phyloP scores from a whole-genome alignment of 441 rosid genomes.

The Viola pubescens region DNA sequence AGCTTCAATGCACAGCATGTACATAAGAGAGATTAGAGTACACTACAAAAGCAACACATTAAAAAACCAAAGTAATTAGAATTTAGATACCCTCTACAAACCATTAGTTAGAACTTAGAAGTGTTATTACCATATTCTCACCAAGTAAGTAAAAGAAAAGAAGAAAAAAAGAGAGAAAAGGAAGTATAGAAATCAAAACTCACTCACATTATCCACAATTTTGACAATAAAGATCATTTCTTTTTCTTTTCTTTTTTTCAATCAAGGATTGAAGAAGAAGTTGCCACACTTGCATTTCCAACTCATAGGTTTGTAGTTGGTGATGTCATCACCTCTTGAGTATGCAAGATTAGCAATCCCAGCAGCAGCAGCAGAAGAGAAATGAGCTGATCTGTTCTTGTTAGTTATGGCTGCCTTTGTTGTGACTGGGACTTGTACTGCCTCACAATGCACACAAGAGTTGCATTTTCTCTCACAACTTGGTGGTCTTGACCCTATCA shows the following conservation, averaged over 20 bases:
- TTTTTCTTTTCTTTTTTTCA: neutral
- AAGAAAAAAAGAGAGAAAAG: neutral
- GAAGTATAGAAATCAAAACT: neutral
- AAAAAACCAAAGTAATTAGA: neutral
- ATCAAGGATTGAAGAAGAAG: slow-evolving; percentile 60
- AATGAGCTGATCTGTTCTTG: slow-evolving; percentile 21
- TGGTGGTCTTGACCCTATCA: slow-evolving; percentile 83
- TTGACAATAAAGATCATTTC: slow-evolving; percentile 3
- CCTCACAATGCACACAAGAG: slow-evolving; percentile 68
- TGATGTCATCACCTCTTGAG: slow-evolving; percentile 52
- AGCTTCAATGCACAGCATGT: too few species aligned
- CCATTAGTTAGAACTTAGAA: neutral
- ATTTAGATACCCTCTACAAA: neutral
- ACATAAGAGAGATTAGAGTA: too few species aligned
- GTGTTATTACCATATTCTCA: neutral
- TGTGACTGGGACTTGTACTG: slow-evolving; percentile 77
- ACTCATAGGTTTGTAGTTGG: slow-evolving; percentile 92
- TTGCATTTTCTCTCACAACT: slow-evolving; percentile 70
- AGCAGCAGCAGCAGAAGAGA: slow-evolving; percentile 22
- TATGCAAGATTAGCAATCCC: slow-evolving; percentile 17
- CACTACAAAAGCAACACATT: neutral
- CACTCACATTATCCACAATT: slow-evolving; percentile 2
- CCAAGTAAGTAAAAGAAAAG: neutral
- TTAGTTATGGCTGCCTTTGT: slow-evolving; percentile 14
- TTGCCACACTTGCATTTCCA: slow-evolving; percentile 98